phyloP scores from a whole-genome alignment of 768 basidiomycete genomes.

The Amanita brunnescens region DNA sequence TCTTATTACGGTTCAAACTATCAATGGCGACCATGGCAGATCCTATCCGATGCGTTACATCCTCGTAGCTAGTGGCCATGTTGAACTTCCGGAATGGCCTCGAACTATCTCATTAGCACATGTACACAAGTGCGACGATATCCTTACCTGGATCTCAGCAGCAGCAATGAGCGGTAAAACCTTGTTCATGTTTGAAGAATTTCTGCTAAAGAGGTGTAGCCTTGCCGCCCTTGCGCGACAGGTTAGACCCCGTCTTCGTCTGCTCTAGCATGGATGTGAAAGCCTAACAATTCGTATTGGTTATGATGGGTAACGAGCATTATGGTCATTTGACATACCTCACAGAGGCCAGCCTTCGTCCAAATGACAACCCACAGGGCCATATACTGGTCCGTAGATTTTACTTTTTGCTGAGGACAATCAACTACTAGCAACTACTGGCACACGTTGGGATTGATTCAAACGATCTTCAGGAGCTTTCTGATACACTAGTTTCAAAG shows the following conservation, averaged over 20 bases:
- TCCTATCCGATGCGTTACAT: conserved; percentile 69
- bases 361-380: conserved; percentile 79
- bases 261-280: conserved; percentile 82
- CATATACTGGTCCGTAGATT: conserved; percentile 88
- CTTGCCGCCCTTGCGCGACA: conserved; percentile 91
- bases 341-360: conserved; percentile 78
- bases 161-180: conserved; percentile 78
- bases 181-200: conserved; percentile 79
- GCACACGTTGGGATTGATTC: conserved; percentile 23
- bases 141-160: conserved; percentile 68
- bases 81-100: conserved; percentile 55
- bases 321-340: conserved; percentile 42
- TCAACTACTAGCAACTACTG: conserved; percentile 35
- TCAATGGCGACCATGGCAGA: conserved; percentile 83
- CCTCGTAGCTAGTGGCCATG: conserved; percentile 74
- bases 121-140: neutral
- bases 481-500: conserved; percentile 47
- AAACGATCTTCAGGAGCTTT: conserved; percentile 27
- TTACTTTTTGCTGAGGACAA: conserved; percentile 48
- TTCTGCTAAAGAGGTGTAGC: conserved; percentile 91
- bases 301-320: neutral
- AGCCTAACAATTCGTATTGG: conserved; percentile 45
- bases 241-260: conserved; percentile 53
- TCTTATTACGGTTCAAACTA: conserved; percentile 85
- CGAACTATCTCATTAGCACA: conserved; percentile 2